A percentile compares a stretch with the other conserved stretches of the same genome.
Conservation (phyloP, 257 asterid species). For the Scutellaria barbata region DNA sequence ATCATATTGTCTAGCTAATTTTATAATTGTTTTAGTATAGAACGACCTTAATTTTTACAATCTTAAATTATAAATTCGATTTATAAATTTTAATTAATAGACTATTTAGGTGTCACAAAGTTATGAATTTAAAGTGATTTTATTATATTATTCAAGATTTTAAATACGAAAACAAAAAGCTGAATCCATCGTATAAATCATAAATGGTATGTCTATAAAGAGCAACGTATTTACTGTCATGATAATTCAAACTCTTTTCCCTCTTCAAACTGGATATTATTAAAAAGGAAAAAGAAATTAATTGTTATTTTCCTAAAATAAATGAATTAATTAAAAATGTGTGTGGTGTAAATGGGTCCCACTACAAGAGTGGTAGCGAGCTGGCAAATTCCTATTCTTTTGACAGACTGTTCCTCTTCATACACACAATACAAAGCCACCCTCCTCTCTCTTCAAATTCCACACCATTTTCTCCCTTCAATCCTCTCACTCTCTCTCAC, state of each 20-base stretch:
- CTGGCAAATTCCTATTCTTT: constrained; percentile 50
- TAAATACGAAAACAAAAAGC: neutral
- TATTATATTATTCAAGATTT: neutral
- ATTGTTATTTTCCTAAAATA: constrained; percentile 2
- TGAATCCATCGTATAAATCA: neutral
- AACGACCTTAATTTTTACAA: too few species aligned
- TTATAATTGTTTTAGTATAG: too few species aligned
- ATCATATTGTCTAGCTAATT: too few species aligned
- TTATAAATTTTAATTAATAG: too few species aligned
- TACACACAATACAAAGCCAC: constrained; percentile 31
- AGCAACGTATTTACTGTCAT: too few species aligned
- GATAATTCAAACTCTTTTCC: too few species aligned
- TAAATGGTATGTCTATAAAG: neutral
- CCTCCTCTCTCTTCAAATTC: constrained; percentile 35
- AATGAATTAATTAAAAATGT: neutral
- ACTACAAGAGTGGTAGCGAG: constrained; percentile 49
- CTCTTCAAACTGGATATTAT: neutral
- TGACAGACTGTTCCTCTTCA: constrained; percentile 55
- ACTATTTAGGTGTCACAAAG: too few species aligned
- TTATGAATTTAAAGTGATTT: too few species aligned
- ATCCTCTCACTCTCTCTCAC: constrained; percentile 2
- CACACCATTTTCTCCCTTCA: constrained; percentile 16
- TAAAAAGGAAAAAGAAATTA: neutral
- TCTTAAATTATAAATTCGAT: too few species aligned
- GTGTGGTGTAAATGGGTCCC: constrained; percentile 50